Base-by-base conservation (phyloP, 805 yeast species). In the Cephaloascus albidus region DNA sequence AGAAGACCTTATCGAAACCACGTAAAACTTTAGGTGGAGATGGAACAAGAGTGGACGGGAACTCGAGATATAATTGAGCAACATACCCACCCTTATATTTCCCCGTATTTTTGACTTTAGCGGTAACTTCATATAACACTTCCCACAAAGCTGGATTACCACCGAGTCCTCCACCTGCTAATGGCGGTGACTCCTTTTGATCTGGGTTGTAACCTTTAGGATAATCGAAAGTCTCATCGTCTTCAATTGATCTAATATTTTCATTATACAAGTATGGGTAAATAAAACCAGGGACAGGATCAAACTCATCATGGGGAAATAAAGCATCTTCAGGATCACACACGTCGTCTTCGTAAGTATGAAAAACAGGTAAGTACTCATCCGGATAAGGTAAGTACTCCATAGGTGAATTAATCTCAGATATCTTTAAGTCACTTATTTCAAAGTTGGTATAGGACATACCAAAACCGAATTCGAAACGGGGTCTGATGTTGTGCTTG, bases 141-240 rank as follows among this genome's bases (percentile, higher is more conserved):
- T 74, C 74, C 81, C 81, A 78, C 31, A 77, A 59, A 0, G 74
- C 79, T 4, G 76, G 77, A 51, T 76, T 75, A 1, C 84, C 82
- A 0, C 81, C 82, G 17, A 70, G 45, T 0, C 74, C 76, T 17
- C 83, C 83, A 6, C 72, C 70, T 3, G 63, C 53, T 14, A 65
- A 45, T 1, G 68, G 65, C 1, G 69, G 70, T 30, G 53, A 56
- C 20, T 52, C 45, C 40, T 57, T 60, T 23, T 58, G 60, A 19
- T 58, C 59, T 3, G 70, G 63, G 17, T 48, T 42, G 36, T 61
- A 65, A 1, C 68, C 67, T 27, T 47, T 47, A 2, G 71, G 73
- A 45, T 63, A 67, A 27, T 60, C 66, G 44, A 54, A 64, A 10
- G 43, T 40, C 12, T 63, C 69, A 18, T 54, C 63, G 27, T 63